These are phyloP conservation scores for Xerocomellus chrysenteron DNA, from an alignment of 768 basidiomycete genomes.

Conservation along the genomic window DNA sequence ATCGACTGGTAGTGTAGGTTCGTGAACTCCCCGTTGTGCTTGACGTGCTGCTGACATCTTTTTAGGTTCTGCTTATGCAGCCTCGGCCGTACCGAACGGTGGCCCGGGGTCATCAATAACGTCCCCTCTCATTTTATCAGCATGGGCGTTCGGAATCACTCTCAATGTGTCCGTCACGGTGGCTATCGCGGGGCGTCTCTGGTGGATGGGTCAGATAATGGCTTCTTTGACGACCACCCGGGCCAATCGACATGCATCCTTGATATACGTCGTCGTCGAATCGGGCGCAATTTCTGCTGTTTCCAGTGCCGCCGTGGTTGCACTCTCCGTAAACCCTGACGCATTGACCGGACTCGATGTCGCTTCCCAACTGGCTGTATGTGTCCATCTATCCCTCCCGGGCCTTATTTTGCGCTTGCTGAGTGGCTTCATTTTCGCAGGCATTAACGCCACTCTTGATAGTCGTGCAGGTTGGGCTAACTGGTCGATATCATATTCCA, in stretches of 20 bases:
- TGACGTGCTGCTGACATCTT: neutral
- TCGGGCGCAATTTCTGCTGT: neutral
- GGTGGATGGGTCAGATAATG: neutral
- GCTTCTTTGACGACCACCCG: neutral
- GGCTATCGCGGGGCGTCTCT: neutral
- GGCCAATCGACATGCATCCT: neutral
- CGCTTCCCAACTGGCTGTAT: neutral
- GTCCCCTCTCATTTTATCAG: neutral
- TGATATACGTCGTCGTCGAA: neutral
- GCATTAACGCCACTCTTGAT: neutral
- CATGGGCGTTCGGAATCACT: neutral
- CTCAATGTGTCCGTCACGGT: neutral
- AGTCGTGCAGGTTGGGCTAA: neutral
- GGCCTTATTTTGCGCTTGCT: too few species aligned
- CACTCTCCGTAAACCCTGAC: neutral
- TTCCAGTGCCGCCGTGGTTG: neutral
- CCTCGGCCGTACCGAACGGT: neutral
- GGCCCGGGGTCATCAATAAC: neutral
- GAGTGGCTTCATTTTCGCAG: neutral
- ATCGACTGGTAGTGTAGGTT: neutral
- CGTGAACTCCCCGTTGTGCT: neutral
- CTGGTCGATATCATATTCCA: neutral
- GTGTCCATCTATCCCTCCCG: neutral
- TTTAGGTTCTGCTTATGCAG: neutral
- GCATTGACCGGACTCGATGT: neutral